Base-by-base conservation (phyloP, 140 eudicot species). In the Cichorium intybus region DNA sequence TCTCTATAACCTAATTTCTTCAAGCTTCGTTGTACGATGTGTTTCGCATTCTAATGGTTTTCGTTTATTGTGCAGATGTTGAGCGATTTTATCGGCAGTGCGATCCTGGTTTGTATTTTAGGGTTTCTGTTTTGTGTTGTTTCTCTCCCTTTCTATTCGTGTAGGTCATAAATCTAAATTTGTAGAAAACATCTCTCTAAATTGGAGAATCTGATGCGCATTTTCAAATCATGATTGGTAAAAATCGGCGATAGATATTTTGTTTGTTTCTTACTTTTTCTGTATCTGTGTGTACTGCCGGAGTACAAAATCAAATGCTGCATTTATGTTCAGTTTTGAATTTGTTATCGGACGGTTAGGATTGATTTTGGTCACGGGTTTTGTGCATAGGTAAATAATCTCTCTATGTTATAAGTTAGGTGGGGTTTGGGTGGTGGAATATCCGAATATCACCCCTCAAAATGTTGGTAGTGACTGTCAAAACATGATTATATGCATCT, bases 41-140 rank as follows among this genome's bases (percentile, higher is more conserved):
- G 31, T 64, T 8, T 8, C 3, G 37, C 60, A 47, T 72, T 41
- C 24, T 60, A 31, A 41, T 43, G n/a, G 4, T 68, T 45, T 51
- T 62, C 3, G 1, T 43, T 5, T 27, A 20, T 26, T 4, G 49
- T 78, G 74, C 82, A 84, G 91, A 84, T 63, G 91, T 78, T 48
- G 84, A 50, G 6, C 80, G 73, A 41, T 84, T 84, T 48, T 84
- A 50, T 71, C 87, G 79, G 73, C 91, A 74, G 66, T 84, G 91
- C 70, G 87, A 81, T 77, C 84, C 87, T 45, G 84, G 91, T 84
- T 33, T 70, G 80, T 72, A 9, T 58, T 55, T 41, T 35, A 35
- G 68, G 63, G 56, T 70, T 80, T 55, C 27, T 31, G n/a, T 53
- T 62, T 59, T 45, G 11, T 22, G 31, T 15, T 23, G n/a, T 29